phyloP scores from a whole-genome alignment of 2,329 filamentous ascomycete species.

The Zelopaecilomyces penicillatus region DNA sequence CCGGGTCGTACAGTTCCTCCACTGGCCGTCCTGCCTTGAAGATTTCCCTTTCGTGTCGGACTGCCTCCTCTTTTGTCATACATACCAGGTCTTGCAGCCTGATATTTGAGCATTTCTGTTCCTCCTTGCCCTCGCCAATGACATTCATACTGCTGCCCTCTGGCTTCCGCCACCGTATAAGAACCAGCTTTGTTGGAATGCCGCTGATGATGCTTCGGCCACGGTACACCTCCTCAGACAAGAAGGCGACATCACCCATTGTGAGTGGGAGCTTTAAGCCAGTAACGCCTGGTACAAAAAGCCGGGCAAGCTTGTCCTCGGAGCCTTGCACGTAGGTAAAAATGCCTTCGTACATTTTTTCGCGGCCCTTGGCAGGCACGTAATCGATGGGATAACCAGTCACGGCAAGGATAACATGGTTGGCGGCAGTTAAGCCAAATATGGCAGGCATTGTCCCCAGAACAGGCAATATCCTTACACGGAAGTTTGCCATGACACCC shows the following conservation, averaged over 20 bases:
- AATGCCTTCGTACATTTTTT: constrained; percentile 88
- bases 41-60: constrained; percentile 70
- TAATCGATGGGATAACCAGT: constrained; percentile 81
- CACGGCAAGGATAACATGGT: constrained; percentile 81
- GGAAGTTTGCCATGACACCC: constrained; percentile 82
- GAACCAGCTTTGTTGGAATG: constrained; percentile 65
- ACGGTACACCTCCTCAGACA: constrained; percentile 81
- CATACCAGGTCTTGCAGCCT: constrained; percentile 66
- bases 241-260: constrained; percentile 72
- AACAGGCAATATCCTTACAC: constrained; percentile 89
- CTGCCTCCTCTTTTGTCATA: constrained; percentile 88
- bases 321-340: constrained; percentile 64
- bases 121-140: constrained; percentile 57
- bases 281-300: constrained; percentile 29
- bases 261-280: constrained; percentile 76
- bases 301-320: constrained; percentile 65
- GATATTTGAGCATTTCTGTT: constrained; percentile 69
- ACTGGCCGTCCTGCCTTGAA: constrained; percentile 58
- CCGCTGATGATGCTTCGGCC: constrained; percentile 79
- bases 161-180: constrained; percentile 75
- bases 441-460: constrained; percentile 95
- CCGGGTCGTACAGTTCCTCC: constrained; percentile 66
- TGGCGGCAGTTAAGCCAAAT: constrained; percentile 85
- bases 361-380: constrained; percentile 67
- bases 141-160: constrained; percentile 45